These are phyloP conservation scores for Fusarium mexicanum DNA, from an alignment of 2,329 filamentous ascomycete genomes.

Conservation along the genomic window DNA sequence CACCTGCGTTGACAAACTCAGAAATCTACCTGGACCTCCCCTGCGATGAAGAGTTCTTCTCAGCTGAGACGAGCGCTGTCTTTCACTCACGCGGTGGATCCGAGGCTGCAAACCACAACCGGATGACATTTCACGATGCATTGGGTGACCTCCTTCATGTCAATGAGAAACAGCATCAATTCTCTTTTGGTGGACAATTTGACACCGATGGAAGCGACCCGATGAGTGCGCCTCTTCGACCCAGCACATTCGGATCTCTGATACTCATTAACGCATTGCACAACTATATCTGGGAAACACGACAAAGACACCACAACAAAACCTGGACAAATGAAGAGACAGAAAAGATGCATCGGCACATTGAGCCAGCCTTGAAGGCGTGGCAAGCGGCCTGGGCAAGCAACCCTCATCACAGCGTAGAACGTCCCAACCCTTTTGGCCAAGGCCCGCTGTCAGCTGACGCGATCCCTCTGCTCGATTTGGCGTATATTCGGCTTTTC, in stretches of 20 bases:
- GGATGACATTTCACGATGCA: constrained; percentile 82
- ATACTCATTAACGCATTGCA: constrained; percentile 94
- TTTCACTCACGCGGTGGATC: constrained; percentile 83
- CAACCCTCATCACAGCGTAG: constrained; percentile 84
- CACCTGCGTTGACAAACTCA: constrained; percentile 90
- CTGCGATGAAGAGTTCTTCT: constrained; percentile 92
- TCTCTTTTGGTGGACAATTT: constrained; percentile 38
- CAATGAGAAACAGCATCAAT: constrained; percentile 69
- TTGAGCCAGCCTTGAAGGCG: constrained; percentile 90
- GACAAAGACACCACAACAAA: constrained; percentile 87
- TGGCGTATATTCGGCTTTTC: constrained; percentile 92
- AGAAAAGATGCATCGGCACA: constrained; percentile 94
- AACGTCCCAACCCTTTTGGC: constrained; percentile 85
- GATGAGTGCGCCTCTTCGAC: constrained; percentile 72
- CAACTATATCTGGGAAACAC: constrained; percentile 98
- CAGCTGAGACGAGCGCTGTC: constrained; percentile 81
- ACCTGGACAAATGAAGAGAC: constrained; percentile 93
- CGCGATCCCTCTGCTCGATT: constrained; percentile 87
- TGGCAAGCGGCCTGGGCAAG: constrained; percentile 95
- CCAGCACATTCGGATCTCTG: constrained; percentile 91
- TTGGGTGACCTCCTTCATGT: constrained; percentile 83
- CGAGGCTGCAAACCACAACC: constrained; percentile 73
- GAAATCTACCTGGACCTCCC: constrained; percentile 90
- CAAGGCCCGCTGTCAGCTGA: constrained; percentile 86
- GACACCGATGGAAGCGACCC: constrained; percentile 51